Evolutionary conservation across 495 filamentous ascomycete genomes (phyloP).

Genomic region (Aspergillus biplanus): DNA sequence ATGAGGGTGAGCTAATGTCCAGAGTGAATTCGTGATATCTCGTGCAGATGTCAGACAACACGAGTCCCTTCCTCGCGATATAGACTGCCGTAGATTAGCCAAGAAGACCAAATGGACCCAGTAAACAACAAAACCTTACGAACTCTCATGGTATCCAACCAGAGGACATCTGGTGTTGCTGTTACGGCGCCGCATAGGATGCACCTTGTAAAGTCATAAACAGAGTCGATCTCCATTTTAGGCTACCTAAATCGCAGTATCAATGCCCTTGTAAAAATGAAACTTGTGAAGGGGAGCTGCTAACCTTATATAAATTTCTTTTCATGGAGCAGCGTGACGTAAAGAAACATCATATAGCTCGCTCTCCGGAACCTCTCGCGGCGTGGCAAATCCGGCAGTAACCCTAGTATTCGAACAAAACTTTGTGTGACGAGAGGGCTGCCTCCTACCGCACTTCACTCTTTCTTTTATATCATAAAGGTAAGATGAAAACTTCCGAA

Average conservation of each 20-base stretch:
- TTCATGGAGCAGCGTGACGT: neutral
- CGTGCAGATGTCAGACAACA: slow-evolving; percentile 1
- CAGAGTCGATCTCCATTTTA: neutral
- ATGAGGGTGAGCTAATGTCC: neutral
- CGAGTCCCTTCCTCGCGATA: neutral
- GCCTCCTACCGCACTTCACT: no score
- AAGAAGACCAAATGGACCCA: neutral
- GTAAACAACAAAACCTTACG: neutral
- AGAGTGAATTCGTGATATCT: slow-evolving; percentile 1
- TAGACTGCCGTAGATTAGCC: slow-evolving; percentile 1
- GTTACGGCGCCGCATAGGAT: slow-evolving; percentile 7
- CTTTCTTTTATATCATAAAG: no score
- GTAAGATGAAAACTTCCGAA: no score
- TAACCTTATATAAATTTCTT: neutral
- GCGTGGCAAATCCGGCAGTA: neutral
- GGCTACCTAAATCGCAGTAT: neutral
- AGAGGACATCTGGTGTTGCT: neutral
- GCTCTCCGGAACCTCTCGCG: neutral
- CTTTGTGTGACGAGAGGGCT: no score
- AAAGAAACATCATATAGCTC: neutral
- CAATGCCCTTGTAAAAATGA: neutral
- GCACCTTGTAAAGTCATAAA: slow-evolving; percentile 1
- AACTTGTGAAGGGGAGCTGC: neutral
- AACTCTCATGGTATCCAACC: slow-evolving; percentile 12
- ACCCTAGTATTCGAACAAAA: no score